Evolutionary conservation across 192 early-diverging fungal species (phyloP).

Genomic region (Chytriomyces confervae): DNA sequence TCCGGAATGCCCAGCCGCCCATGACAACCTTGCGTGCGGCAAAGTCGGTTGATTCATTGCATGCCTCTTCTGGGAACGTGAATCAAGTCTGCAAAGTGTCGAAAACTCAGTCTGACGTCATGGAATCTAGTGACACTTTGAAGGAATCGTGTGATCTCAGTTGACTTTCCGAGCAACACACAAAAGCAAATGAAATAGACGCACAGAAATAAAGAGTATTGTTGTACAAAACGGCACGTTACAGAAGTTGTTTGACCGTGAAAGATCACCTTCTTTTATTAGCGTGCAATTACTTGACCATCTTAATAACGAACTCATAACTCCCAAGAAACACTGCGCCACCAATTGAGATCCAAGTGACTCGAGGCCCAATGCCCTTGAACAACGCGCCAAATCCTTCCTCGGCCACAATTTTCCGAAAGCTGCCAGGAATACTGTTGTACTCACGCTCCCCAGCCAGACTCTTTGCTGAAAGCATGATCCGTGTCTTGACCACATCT

Average conservation of each 20-base stretch:
- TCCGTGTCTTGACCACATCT: conserved; percentile 94
- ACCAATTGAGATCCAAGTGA: conserved; percentile 94
- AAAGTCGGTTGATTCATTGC: too few relatives aligned
- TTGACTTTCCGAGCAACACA: too few relatives aligned
- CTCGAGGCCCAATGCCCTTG: conserved; percentile 90
- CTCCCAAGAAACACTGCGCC: conserved; percentile 95
- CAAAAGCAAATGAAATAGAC: too few relatives aligned
- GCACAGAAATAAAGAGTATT: not conserved
- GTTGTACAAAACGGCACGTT: not conserved
- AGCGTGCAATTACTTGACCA: not conserved
- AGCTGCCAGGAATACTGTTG: conserved; percentile 71
- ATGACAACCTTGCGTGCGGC: too few relatives aligned
- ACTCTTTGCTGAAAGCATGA: conserved; percentile 89
- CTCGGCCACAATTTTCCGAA: conserved; percentile 74
- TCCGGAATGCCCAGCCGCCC: too few relatives aligned
- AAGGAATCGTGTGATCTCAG: too few relatives aligned
- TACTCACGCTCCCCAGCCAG: conserved; percentile 53
- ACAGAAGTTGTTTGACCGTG: not conserved
- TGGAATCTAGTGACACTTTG: too few relatives aligned
- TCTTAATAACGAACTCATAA: conserved; percentile 71
- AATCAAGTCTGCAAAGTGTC: too few relatives aligned
- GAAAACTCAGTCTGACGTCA: too few relatives aligned
- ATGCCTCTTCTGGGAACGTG: too few relatives aligned
- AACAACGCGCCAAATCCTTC: conserved; percentile 82
- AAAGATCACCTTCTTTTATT: not conserved